A percentile compares a stretch with the other conserved stretches of the same genome.
These are phyloP conservation scores for Rhizophagus prolifer DNA, from an alignment of 192 early-diverging fungal genomes.

Conservation along the genomic window DNA sequence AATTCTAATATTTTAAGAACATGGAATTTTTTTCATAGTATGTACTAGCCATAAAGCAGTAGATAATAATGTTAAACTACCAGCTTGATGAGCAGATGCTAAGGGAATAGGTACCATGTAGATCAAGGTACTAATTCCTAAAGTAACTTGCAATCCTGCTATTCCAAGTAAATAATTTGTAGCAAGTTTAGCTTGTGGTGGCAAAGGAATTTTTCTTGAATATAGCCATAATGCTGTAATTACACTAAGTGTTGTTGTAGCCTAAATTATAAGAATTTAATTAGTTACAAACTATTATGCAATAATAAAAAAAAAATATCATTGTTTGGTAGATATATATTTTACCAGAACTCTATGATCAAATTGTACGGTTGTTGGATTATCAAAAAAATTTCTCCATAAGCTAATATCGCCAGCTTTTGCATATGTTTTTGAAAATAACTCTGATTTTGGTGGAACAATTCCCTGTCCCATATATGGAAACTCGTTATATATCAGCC, in stretches of 20 bases:
- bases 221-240: slow-evolving; percentile 74
- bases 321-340: no score
- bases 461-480: slow-evolving; percentile 88
- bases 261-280: slow-evolving; percentile 44
- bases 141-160: slow-evolving; percentile 71
- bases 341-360: slow-evolving; percentile 85
- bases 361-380: slow-evolving; percentile 93
- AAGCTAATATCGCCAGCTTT: slow-evolving; percentile 48
- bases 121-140: slow-evolving; percentile 92
- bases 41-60: slow-evolving; percentile 79
- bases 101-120: slow-evolving; percentile 91
- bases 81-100: slow-evolving; percentile 94
- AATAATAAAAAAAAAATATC: no score
- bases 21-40: slow-evolving; percentile 57
- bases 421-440: slow-evolving; percentile 52
- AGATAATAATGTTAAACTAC: slow-evolving; percentile 83
- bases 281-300: no score
- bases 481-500: slow-evolving; percentile 96
- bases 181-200: slow-evolving; percentile 64
- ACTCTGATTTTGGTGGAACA: slow-evolving; percentile 72
- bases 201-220: slow-evolving; percentile 70
- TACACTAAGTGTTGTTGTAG: slow-evolving; percentile 75
- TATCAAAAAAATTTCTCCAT: slow-evolving; percentile 92
- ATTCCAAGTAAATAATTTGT: slow-evolving; percentile 74
- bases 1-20: no score